phyloP scores from a whole-genome alignment of 2,329 filamentous ascomycete genomes.

The Xylaria arbuscula region DNA sequence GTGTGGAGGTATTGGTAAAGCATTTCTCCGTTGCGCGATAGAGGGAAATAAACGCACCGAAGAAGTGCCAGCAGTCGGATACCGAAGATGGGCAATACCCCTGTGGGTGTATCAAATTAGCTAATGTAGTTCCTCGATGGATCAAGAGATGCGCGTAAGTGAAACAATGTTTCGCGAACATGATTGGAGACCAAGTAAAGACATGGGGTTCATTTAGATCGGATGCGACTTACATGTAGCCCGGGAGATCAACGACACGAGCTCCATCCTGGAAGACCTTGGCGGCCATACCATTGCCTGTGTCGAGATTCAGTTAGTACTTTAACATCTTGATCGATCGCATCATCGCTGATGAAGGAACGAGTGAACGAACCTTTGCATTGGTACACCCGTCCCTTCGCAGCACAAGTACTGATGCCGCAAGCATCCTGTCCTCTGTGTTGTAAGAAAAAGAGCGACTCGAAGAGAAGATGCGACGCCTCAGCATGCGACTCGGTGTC shows the following conservation, averaged over 20 bases:
- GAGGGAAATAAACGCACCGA: conserved; percentile 51
- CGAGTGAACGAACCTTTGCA: conserved; percentile 63
- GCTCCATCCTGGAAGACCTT: conserved; percentile 79
- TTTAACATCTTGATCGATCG: neutral
- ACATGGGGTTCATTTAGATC: neutral
- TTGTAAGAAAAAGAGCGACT: conserved; percentile 32
- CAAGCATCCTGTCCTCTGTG: conserved; percentile 56
- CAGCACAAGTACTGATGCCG: conserved; percentile 76
- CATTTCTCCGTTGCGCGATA: neutral
- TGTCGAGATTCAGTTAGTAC: neutral
- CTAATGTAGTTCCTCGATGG: neutral
- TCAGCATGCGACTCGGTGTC: conserved; percentile 38
- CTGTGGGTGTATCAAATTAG: conserved; percentile 18
- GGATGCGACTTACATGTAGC: conserved; percentile 66
- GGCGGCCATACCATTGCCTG: conserved; percentile 78
- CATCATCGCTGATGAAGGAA: neutral
- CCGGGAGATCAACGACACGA: conserved; percentile 74
- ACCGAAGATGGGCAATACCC: conserved; percentile 73
- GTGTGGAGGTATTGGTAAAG: neutral
- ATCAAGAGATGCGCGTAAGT: neutral
- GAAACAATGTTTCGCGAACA: neutral
- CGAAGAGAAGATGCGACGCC: conserved; percentile 38
- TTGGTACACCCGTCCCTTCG: conserved; percentile 77
- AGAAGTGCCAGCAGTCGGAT: conserved; percentile 81
- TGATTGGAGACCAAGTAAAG: neutral